Evolutionary conservation across 495 filamentous ascomycete species (phyloP), one percentile per base, ranked within the genome.

Genomic region (Podospora pseudocomata): DNA sequence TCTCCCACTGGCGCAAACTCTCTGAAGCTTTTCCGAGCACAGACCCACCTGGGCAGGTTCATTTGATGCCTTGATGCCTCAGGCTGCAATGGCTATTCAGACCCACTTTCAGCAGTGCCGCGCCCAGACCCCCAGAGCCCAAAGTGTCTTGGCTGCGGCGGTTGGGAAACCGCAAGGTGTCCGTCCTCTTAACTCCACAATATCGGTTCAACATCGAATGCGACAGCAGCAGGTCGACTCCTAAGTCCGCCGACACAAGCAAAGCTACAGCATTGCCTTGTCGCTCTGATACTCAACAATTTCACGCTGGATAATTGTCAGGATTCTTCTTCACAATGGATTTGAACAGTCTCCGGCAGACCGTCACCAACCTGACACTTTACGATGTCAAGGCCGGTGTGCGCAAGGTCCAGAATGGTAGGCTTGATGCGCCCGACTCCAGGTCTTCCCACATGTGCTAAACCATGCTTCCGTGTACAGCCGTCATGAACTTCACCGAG

Each of bases 401-500:
- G 67, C 90, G 95, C 73, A 97, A 99, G 79, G 92, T 97, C 39
- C 95, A 99, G 74, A 99, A 99, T 96, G 95, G 95, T 97, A 82
- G 74, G 86, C 55, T 64, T n/a, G 27, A 62, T 23, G 3, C 32
- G 30, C 3, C 30, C 9, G 27, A 9, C 53, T 55, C 58, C n/a
- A 28, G 3, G 19, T 15, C 5, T 56, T 7, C 11, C 62, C 18
- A 4, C 9, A 30, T 6, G 4, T 60, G 9, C 16, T 49, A 32
- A 61, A 60, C 67, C 64, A 54, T 66, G 64, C 67, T 77, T 44
- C 16, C 23, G 0, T 61, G 4, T 0, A 57, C 74, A 97, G 94
- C 93, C 70, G 94, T 99, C 55, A 97, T 97, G 95, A 99, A 98
- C 80, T 97, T 94, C 79, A 99, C 95, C n/a, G 95, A 98, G 77